A percentile compares a stretch with the other conserved stretches of the same genome.
Conservation (phyloP, 345 rosid genomes). For the Orychophragmus violaceus region DNA sequence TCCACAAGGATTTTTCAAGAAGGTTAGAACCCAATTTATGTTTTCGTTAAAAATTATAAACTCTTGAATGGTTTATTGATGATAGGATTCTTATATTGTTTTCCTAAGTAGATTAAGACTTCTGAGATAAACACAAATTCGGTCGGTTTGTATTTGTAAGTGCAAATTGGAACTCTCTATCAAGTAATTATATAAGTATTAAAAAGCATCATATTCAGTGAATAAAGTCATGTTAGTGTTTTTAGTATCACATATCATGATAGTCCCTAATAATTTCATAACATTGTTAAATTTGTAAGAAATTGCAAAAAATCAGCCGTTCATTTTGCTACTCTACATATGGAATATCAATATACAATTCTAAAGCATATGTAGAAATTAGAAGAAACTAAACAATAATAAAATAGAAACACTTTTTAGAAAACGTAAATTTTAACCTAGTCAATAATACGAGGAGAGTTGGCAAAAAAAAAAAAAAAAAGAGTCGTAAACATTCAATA, state of each 20-base stretch:
- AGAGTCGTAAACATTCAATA: slow-evolving; percentile 22
- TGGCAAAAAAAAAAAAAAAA: slow-evolving; percentile 4
- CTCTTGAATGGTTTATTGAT: neutral
- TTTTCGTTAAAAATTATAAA: neutral
- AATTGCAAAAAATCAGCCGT: neutral
- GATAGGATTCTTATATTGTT: neutral
- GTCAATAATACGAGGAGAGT: neutral
- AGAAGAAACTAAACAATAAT: neutral
- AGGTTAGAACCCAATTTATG: neutral
- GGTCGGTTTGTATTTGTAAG: neutral
- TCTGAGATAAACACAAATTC: neutral
- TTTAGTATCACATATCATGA: neutral
- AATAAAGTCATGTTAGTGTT: neutral
- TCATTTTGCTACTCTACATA: neutral
- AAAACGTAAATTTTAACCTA: neutral
- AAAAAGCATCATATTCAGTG: neutral
- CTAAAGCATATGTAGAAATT: neutral
- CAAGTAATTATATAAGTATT: neutral
- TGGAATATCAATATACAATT: neutral
- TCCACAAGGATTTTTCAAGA: neutral
- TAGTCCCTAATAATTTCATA: neutral
- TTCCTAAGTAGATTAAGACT: neutral
- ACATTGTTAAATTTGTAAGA: neutral
- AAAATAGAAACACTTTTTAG: neutral
- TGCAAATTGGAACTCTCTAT: neutral